phyloP scores from a whole-genome alignment of 208 protist species.

The Herpetomonas tarakana region DNA sequence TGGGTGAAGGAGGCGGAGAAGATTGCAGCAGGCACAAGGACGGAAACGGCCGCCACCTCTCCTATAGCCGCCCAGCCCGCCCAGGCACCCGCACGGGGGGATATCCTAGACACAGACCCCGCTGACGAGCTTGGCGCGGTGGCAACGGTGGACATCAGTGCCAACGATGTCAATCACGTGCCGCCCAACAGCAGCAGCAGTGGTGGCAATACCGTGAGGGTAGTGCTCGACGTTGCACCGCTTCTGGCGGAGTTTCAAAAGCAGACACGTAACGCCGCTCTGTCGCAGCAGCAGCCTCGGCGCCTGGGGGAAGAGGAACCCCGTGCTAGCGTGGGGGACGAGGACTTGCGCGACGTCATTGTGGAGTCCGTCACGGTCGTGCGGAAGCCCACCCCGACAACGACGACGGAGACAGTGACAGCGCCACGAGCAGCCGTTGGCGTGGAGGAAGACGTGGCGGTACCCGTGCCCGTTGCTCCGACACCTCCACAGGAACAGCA shows the following conservation, averaged over 20 bases:
- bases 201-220: constrained; percentile 7
- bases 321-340: constrained; percentile 7
- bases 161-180: neutral
- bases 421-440: too few relatives aligned
- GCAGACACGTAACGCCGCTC: neutral
- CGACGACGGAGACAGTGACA: neutral
- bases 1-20: too few relatives aligned
- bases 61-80: too few relatives aligned
- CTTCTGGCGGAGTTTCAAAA: constrained; percentile 14
- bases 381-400: neutral
- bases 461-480: neutral
- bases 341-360: constrained; percentile 37
- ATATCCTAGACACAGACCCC: too few relatives aligned
- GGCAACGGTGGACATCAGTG: neutral
- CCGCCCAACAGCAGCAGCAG: constrained; percentile 2
- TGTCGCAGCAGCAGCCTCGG: constrained; percentile 5
- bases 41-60: too few relatives aligned
- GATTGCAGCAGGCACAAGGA: too few relatives aligned
- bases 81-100: too few relatives aligned
- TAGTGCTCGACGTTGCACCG: constrained; percentile 37
- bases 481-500: constrained; percentile 7
- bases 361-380: constrained; percentile 19
- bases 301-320: constrained; percentile 1
- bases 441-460: too few relatives aligned
- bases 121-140: neutral